Evolutionary conservation across 345 rosid genomes (phyloP), one percentile per base, ranked within the genome.

Genomic region (Dimocarpus longan): DNA sequence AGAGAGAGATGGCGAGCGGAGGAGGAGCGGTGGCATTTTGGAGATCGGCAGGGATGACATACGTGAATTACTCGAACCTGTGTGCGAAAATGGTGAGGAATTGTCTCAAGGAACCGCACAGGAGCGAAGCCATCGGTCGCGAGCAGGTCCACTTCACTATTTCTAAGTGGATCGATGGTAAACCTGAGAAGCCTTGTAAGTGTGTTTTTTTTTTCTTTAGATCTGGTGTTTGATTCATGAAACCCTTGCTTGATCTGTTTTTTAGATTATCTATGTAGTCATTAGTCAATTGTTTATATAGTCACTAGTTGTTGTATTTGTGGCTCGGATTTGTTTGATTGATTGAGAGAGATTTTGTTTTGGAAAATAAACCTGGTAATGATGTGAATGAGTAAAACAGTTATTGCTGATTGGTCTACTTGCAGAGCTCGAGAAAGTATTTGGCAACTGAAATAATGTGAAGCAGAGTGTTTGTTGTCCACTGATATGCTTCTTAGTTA

Each of bases 1-100:
- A n/a, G 10, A n/a, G 28, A 19, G 12, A n/a, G 16, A 60, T 22
- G 28, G 12, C 28, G 65, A 60, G 10, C 65, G 65, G 28, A 60
- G 65, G 37, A 32, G 37, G 37, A 3, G 37, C 65, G 8, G 65
- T 22, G 26, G 0, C 65, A 13, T 60, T 60, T 60, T 60, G 65
- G 65, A 60, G 65, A 22, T 10, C 65, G 16, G 65, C 65, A n/a
- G 65, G 65, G 24, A 60, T 60, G 65, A 60, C 65, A 21, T 60
- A 60, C 65, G 28, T 60, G 8, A 22, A 22, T 22, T 60, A 60
- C 65, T 6, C 65, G 4, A 60, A 21, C 65, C 65, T 60, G 8
- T 60, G 65, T 60, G 28, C 65, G 3, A 60, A 60, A 60, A 60
- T 60, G 65, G 65, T 60, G 22, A 60, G 65, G 65, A 60, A 60